Conservation (phyloP, 2,329 filamentous ascomycete genomes). For the Fusarium newnesense region DNA sequence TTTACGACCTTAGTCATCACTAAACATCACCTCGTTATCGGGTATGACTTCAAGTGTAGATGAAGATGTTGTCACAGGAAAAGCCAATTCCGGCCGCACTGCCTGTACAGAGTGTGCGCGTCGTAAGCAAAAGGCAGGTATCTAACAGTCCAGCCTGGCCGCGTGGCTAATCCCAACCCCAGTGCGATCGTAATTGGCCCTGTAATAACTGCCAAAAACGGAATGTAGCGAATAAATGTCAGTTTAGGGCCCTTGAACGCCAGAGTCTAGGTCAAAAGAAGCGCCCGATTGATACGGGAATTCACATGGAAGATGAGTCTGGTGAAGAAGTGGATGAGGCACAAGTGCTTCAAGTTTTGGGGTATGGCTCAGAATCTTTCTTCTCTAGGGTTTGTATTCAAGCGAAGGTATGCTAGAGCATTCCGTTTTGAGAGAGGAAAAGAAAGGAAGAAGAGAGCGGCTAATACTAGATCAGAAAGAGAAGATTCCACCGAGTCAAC, state of each 20-base stretch:
- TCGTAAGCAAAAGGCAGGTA: not conserved
- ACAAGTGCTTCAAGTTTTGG: not conserved
- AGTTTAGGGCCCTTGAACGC: not conserved
- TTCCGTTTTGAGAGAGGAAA: rapidly evolving
- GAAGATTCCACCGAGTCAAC: not conserved
- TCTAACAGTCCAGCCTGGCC: not conserved
- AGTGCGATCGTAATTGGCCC: not conserved
- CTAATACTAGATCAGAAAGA: not conserved
- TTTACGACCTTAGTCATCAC: not conserved
- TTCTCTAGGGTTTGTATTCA: not conserved
- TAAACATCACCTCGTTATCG: not conserved
- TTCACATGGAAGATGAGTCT: not conserved
- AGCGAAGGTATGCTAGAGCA: not conserved
- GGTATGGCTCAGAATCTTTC: not conserved
- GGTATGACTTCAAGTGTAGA: not conserved
- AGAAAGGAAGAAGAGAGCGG: rapidly evolving
- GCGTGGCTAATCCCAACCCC: not conserved
- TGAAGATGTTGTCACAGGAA: not conserved
- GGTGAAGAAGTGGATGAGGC: not conserved
- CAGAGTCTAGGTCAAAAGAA: not conserved
- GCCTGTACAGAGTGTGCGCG: not conserved
- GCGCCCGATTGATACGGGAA: not conserved
- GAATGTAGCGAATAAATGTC: not conserved
- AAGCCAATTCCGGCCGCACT: not conserved
- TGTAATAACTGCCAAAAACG: not conserved